Evolutionary conservation across 495 filamentous ascomycete genomes (phyloP).

Genomic region (Hyphodiscus hymeniophilus): DNA sequence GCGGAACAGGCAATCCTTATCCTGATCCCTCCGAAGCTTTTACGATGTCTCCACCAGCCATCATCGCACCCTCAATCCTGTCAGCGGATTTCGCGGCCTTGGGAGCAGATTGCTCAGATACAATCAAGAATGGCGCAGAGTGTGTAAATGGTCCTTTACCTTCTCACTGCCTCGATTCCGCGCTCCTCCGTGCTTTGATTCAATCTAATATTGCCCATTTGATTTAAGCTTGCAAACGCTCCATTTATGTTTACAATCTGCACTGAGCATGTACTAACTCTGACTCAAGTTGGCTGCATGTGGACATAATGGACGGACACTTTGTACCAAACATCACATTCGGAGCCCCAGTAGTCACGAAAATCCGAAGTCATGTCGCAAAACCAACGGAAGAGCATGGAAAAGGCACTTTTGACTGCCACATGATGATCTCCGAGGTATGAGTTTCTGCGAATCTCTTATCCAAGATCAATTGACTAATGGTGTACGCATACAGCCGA

Average conservation of each 20-base stretch:
- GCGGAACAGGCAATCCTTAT: not conserved
- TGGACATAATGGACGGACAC: slow-evolving; percentile 95
- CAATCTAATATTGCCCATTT: not conserved
- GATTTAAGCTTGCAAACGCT: too few species aligned
- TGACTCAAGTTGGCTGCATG: slow-evolving; percentile 84
- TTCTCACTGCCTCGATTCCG: not conserved
- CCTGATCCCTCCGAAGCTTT: not conserved
- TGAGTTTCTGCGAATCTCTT: not conserved
- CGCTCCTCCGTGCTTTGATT: not conserved
- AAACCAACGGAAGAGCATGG: slow-evolving; percentile 46
- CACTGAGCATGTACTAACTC: too few species aligned
- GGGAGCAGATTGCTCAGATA: slow-evolving; percentile 72
- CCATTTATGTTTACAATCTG: too few species aligned
- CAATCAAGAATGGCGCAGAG: slow-evolving; percentile 77
- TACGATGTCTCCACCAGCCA: slow-evolving; percentile 76
- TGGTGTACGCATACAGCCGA: slow-evolving; percentile 50
- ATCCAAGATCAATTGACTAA: not conserved
- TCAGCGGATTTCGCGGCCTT: slow-evolving; percentile 90
- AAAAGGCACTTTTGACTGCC: slow-evolving; percentile 94
- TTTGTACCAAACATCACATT: slow-evolving; percentile 99
- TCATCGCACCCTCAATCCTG: slow-evolving; percentile 95
- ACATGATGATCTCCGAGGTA: slow-evolving; percentile 99
- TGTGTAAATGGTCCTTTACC: too few species aligned
- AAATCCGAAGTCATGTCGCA: slow-evolving; percentile 79
- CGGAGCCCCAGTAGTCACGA: slow-evolving; percentile 87